Percentiles rank a stretch among this genome's conserved stretches.
phyloP scores from a whole-genome alignment of 202 grass and related monocot species.

The Carex sylvatica region DNA sequence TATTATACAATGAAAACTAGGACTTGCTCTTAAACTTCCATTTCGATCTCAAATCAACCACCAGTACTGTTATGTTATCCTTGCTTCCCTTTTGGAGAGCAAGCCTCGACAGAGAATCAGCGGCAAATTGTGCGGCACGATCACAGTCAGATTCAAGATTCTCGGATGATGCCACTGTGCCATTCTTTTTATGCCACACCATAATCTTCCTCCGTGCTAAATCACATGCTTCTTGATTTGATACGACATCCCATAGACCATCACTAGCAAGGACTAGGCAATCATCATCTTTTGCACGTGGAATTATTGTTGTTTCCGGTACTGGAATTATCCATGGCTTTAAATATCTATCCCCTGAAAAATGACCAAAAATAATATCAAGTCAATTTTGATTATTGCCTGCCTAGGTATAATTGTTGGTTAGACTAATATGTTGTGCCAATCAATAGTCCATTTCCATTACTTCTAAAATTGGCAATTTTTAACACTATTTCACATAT shows the following conservation, averaged over 20 bases:
- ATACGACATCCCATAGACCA: constrained; percentile 86
- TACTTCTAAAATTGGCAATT: not conserved
- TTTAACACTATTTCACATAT: not conserved
- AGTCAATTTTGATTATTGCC: not conserved
- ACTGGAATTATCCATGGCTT: constrained; percentile 86
- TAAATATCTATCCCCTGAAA: constrained; percentile 85
- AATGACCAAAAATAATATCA: constrained; percentile 11
- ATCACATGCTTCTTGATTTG: constrained; percentile 77
- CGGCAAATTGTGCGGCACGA: constrained; percentile 73
- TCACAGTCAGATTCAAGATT: constrained; percentile 33
- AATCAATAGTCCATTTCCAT: not conserved
- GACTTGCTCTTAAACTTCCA: constrained; percentile 74
- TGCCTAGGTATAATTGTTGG: not conserved
- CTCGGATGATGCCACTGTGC: constrained; percentile 12
- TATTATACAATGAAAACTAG: constrained; percentile 17
- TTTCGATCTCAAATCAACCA: constrained; percentile 69
- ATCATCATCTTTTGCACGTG: constrained; percentile 67
- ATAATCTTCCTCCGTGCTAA: constrained; percentile 65
- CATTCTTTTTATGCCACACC: constrained; percentile 79
- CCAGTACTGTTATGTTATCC: constrained; percentile 75
- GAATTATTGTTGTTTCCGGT: constrained; percentile 55
- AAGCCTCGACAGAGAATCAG: constrained; percentile 57
- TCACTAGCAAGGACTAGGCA: constrained; percentile 86
- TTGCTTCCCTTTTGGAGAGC: constrained; percentile 86
- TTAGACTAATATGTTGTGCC: not conserved